Evolutionary conservation across 2,329 filamentous ascomycete genomes (phyloP).

Genomic region (Fusarium solani-melongenae): DNA sequence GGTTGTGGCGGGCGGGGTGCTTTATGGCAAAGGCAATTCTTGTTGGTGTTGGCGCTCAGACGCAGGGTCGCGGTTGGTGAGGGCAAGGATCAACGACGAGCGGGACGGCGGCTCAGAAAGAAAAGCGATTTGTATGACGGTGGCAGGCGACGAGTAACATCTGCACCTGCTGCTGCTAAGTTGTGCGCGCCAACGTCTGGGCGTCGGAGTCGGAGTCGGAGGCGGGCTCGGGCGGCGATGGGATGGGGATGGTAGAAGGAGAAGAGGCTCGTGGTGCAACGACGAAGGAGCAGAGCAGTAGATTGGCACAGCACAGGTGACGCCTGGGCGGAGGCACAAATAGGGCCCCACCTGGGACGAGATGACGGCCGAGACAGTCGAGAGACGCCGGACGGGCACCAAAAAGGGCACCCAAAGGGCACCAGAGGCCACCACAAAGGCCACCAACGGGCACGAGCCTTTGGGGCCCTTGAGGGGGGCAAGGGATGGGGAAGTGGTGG

Average conservation of each 20-base stretch:
- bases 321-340: conserved; percentile 46
- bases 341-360: conserved; percentile 47
- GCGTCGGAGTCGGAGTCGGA: conserved; percentile 37
- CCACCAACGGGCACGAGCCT: conserved; percentile 45
- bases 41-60: conserved; percentile 43
- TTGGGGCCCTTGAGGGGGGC: conserved; percentile 37
- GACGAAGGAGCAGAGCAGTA: conserved; percentile 42
- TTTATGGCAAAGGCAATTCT: conserved; percentile 43
- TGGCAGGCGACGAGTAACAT: conserved; percentile 45
- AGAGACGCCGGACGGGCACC: conserved; percentile 36
- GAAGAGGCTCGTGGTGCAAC: conserved; percentile 47
- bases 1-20: conserved; percentile 42
- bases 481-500: conserved; percentile 42
- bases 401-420: conserved; percentile 34
- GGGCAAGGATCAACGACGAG: conserved; percentile 33
- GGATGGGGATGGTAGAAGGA: conserved; percentile 43
- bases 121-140: conserved; percentile 44
- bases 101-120: conserved; percentile 37
- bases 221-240: conserved; percentile 40
- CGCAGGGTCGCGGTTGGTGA: conserved; percentile 34
- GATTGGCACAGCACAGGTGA: conserved; percentile 48
- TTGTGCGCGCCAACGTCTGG: conserved; percentile 44
- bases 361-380: conserved; percentile 48
- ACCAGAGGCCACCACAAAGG: conserved; percentile 33
- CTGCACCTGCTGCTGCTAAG: conserved; percentile 36